Evolutionary conservation across 1,139 yeast species (phyloP), one percentile per base, ranked within the genome.

Genomic region (Kazachstania sp.): DNA sequence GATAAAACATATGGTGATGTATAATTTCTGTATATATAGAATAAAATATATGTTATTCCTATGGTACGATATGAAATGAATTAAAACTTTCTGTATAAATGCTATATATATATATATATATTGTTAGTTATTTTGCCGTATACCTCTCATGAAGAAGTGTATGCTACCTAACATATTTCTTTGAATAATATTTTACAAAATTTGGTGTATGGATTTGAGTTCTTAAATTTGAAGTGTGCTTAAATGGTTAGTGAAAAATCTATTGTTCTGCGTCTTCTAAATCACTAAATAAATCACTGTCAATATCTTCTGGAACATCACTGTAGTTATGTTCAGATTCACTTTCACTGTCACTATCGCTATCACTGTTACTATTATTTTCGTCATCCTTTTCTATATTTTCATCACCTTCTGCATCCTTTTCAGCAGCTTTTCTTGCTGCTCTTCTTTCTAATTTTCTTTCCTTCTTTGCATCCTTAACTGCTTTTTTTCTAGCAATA

Each of bases 401-500:
- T 12, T 51, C 54, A 7, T 51, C 58, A 12, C 50, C 62, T 19
- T 56, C 61, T 18, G 51, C 57, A 37, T 52, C 57, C 19, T 54
- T 55, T 23, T 49, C 62, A 34, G 56, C 58, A 44, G 54, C 60
- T 45, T 64, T 59, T 52, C 69, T 64, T 38, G 58, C 77, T 49
- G 69, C 72, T 61, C 74, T 69, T 64, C 79, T 77, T 45, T 78
- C 83, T 61, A 77, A 73, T 60, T 84, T 84, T 58, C 94, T 78
- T 55, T 79, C 80, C 60, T 82, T 81, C 70, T 83, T 85, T 13
- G 79, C 84, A 42, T 77, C 81, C 64, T 83, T 83, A 60, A 74
- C 81, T 41, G 81, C 88, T 54, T 79, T 78, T 74, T 90, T 90
- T 53, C 77, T 79, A 43, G 81, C 76, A 47, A 90, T 85, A 60